Conservation (phyloP, 306 rosid genomes). For the Comarum palustre region DNA sequence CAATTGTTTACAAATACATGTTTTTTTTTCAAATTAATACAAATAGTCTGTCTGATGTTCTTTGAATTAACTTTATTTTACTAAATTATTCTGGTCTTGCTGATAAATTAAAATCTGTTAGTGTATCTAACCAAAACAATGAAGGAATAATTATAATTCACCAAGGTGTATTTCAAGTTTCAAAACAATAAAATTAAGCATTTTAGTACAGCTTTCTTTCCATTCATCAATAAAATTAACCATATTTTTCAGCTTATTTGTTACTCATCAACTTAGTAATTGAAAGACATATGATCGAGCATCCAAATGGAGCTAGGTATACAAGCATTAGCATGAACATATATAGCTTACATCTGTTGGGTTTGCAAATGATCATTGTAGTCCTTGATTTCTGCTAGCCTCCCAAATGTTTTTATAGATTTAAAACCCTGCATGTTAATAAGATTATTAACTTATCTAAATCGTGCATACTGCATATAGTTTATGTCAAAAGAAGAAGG, state of each 20-base stretch:
- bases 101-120: not conserved
- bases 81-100: not conserved
- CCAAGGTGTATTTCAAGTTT: not conserved
- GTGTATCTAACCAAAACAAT: not conserved
- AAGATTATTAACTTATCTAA: not conserved
- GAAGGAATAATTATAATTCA: not conserved
- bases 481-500: not conserved
- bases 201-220: not conserved
- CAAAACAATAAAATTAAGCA: too few species aligned
- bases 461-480: not conserved
- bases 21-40: too few species aligned
- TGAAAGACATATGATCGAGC: not conserved
- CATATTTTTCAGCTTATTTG: not conserved
- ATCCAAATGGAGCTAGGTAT: not conserved
- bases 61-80: too few species aligned
- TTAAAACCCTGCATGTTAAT: slow-evolving; percentile 24
- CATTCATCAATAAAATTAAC: not conserved
- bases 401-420: slow-evolving; percentile 27
- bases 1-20: too few species aligned
- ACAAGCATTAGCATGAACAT: not conserved
- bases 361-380: not conserved
- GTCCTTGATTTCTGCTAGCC: not conserved
- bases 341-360: not conserved
- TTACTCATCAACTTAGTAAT: not conserved
- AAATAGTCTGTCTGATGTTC: too few species aligned